phyloP scores from a whole-genome alignment of 768 basidiomycete genomes.

The Lactifluus pinguis region DNA sequence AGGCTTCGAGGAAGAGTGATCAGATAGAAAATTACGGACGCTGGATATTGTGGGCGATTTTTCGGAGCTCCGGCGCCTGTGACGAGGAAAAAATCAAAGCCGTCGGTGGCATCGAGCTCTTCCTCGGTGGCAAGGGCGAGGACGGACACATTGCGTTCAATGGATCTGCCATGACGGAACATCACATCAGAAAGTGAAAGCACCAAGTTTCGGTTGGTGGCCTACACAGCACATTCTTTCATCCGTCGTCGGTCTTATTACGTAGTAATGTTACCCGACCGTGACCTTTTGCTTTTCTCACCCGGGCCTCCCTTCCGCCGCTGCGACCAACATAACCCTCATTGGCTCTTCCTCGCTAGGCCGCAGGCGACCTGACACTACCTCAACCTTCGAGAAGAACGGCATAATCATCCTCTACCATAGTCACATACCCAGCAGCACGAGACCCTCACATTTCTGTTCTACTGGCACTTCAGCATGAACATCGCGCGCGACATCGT shows the following conservation, averaged over 20 bases:
- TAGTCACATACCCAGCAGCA: background rate
- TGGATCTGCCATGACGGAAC: too few relatives aligned
- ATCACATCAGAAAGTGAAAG: too few relatives aligned
- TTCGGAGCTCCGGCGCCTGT: too few relatives aligned
- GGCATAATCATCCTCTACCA: background rate
- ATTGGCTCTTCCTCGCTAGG: background rate
- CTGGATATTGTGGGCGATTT: too few relatives aligned
- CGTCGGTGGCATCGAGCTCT: conserved; percentile 33
- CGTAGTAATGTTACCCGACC: conserved; percentile 40
- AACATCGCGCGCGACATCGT: conserved; percentile 46
- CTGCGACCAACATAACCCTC: conserved; percentile 15
- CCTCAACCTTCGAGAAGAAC: conserved; percentile 2
- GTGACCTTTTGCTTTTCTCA: conserved; percentile 46
- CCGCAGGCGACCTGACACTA: background rate
- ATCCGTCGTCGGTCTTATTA: conserved; percentile 37
- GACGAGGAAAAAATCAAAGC: too few relatives aligned
- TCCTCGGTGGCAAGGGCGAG: conserved; percentile 90
- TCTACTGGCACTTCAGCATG: conserved; percentile 42
- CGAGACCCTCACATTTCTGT: conserved; percentile 38
- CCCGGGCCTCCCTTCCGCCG: conserved; percentile 5
- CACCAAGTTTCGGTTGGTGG: too few relatives aligned
- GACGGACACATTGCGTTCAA: too few relatives aligned
- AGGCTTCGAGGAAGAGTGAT: too few relatives aligned
- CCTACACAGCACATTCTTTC: conserved; percentile 29
- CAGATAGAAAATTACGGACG: too few relatives aligned